These are phyloP conservation scores for Candida easanensis DNA, from an alignment of 805 yeast species.

Conservation along the genomic window DNA sequence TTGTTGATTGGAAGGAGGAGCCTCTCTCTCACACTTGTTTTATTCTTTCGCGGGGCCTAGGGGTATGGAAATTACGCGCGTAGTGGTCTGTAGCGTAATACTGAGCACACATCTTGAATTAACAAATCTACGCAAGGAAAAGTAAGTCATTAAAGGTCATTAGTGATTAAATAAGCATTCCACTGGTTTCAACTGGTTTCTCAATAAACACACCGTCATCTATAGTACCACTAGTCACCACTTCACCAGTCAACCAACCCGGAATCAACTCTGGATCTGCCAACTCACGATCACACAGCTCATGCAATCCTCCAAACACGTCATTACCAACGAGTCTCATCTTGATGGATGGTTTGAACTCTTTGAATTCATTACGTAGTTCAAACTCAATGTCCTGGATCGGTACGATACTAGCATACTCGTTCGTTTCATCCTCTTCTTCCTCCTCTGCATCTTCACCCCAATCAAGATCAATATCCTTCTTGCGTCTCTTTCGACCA, in stretches of 20 bases:
- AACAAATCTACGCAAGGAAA: too few species aligned
- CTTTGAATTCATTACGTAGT: constrained; percentile 32
- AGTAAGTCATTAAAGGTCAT: too few species aligned
- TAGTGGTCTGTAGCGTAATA: too few species aligned
- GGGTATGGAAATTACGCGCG: too few species aligned
- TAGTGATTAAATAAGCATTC: not conserved
- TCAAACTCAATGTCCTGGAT: constrained; percentile 49
- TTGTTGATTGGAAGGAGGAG: too few species aligned
- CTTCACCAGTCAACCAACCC: constrained; percentile 78
- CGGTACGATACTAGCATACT: constrained; percentile 56
- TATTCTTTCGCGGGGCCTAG: too few species aligned
- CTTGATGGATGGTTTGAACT: constrained; percentile 23
- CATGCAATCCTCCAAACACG: constrained; percentile 76
- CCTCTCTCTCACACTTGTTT: too few species aligned
- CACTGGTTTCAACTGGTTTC: not conserved
- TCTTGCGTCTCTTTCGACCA: constrained; percentile 20
- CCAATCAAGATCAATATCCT: constrained; percentile 16
- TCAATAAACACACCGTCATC: constrained; percentile 31
- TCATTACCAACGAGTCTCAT: constrained; percentile 57
- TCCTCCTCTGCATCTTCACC: constrained; percentile 17
- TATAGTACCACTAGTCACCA: constrained; percentile 51
- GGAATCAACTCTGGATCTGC: constrained; percentile 61
- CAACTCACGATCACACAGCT: constrained; percentile 48
- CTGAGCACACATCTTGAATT: too few species aligned
- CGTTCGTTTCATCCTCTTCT: constrained; percentile 26